These are phyloP conservation scores for Arctium lappa DNA, from an alignment of 129 eudicot species.

Conservation along the genomic window DNA sequence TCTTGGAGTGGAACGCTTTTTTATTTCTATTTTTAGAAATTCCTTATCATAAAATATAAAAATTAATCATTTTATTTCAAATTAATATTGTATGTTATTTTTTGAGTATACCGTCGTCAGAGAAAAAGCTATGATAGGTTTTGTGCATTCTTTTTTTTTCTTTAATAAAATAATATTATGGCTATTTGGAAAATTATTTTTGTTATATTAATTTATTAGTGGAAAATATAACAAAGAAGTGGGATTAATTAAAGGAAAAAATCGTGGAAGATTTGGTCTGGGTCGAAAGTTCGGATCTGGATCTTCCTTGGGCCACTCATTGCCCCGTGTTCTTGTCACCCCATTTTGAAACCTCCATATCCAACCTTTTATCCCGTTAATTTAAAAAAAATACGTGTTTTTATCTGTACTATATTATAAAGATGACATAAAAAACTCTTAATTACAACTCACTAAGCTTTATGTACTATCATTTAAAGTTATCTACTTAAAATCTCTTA, in stretches of 20 bases:
- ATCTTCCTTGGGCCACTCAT: conserved; percentile 32
- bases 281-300: conserved; percentile 39
- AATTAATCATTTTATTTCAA: too few relatives aligned
- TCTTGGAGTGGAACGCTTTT: conserved; percentile 8
- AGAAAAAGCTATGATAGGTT: not conserved
- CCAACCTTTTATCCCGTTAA: conserved; percentile 20
- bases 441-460: too few relatives aligned
- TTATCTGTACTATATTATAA: too few relatives aligned
- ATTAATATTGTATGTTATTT: not conserved
- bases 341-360: conserved; percentile 21
- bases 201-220: not conserved
- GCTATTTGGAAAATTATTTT: not conserved
- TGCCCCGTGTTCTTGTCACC: conserved; percentile 30
- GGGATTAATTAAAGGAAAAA: not conserved
- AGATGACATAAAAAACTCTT: too few relatives aligned
- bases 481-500: too few relatives aligned
- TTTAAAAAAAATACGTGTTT: conserved; percentile 15
- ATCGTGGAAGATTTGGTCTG: conserved; percentile 36
- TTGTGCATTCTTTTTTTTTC: not conserved
- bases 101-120: not conserved
- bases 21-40: conserved; percentile 13
- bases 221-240: not conserved
- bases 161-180: not conserved
- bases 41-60: not conserved
- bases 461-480: too few relatives aligned